Evolutionary conservation across 192 early-diverging fungal genomes (phyloP), one percentile per base, ranked within the genome.

Genomic region (Pilaira anomala): DNA sequence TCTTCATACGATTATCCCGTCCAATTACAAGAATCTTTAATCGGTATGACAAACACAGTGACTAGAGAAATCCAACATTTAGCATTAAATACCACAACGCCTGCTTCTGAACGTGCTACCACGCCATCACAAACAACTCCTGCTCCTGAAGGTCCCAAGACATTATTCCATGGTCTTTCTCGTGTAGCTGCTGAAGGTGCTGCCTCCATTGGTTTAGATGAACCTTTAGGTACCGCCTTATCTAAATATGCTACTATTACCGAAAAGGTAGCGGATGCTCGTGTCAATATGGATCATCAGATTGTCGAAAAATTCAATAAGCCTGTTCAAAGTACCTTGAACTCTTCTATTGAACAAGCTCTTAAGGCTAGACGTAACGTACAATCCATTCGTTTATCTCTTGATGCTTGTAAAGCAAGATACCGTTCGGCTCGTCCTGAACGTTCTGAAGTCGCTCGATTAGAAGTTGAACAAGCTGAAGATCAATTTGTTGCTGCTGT

Each of bases 401-500:
- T 98, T 73, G 97, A 99, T 75, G 85, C 93, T 5, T 86, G 86
- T 62, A 94, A 96, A 72, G 77, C 84, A 5, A 77, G 83, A 22
- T 85, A 94, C 57, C 87, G 91, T 74, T 78, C 83, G 18, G 88
- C 90, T 0, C 72, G 73, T 25, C 85, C 93, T 9, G 86, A 89
- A 30, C 73, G 75, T 26, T 86, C 83, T 7, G 94, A 96, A 40
- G 86, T 78, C 30, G 83, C 83, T 22, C 83, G 93, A 24, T 67
- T 83, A 5, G 93, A 97, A 57, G 91, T 96, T n/a, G 91, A 94
- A 69, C 78, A 87, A 39, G 88, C 93, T 16, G 95, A 99, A 75
- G 97, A 98, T 80, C 85, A 89, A 55, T 98, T 97, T 85, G 93
- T 98, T 7, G 90, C 88, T 13, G 89, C 91, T 6, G 89, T 99